Evolutionary conservation across 768 basidiomycete genomes (phyloP), one percentile per base, ranked within the genome.

Genomic region (Chalciporus pseudorubinellus): DNA sequence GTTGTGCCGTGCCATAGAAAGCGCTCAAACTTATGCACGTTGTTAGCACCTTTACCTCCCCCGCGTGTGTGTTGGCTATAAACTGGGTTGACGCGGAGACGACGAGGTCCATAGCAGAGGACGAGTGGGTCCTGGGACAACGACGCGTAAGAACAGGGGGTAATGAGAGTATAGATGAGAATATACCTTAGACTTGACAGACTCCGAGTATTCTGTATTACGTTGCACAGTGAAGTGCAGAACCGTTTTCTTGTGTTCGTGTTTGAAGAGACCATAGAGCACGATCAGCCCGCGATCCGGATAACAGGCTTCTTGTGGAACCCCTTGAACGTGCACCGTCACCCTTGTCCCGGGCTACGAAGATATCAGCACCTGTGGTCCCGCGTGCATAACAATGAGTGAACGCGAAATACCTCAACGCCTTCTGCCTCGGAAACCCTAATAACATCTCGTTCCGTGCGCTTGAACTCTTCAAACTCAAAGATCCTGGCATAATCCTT

Each of bases 11-110:
- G 92, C 38, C 88, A 82, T 24, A 98, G 76, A 70, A 84, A 99
- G 28, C 90, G 83, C 71, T 97, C 92, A 48, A 88, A 95, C 64
- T 98, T 99, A 77, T 98, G 95, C 2, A 97, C 93, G 61, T 98
- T 98, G 76, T 99, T 99, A 38, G 84, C 77, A 11, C 94, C 93
- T 67, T 87, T 90, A 14, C 89, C 91, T 16, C 93, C 93, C 12
- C 93, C 94, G 7, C 85, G 81, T 3, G 89, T 85, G 60, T 95
- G 92, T 62, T 97, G 93, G 58, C 93, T 95, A 73, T 89, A 99
- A 28, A 95, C 70, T 0, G 97, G 97, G 57, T 87, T 90, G 38
- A 94, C 84, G 18, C 76, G 77, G 58, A 97, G 76, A 39, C 94
- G 82, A 39, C 95, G 83, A 11, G 93, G 89, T 2, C 95, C 97